phyloP scores from a whole-genome alignment of 2,329 filamentous ascomycete genomes.

The Madurella mycetomatis region DNA sequence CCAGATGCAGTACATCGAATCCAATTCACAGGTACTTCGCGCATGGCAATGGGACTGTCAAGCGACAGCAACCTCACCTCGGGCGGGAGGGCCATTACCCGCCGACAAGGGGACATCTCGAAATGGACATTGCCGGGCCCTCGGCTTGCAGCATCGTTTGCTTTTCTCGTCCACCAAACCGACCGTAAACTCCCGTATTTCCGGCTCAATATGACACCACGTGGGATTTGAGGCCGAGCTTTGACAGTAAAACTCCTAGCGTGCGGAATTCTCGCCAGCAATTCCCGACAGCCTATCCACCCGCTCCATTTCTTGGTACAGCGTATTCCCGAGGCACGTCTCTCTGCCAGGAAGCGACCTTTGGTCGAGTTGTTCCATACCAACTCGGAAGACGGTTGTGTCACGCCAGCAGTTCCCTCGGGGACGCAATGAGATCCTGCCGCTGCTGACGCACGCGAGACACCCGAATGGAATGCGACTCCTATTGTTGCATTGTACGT shows the following conservation, averaged over 20 bases:
- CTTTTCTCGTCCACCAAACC: background rate
- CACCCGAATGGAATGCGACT: background rate
- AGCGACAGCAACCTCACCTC: background rate
- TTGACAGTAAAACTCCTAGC: background rate
- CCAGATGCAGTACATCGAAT: background rate
- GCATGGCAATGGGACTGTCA: background rate
- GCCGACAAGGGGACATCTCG: background rate
- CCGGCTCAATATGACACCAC: slow-evolving; percentile 13
- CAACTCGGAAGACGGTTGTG: no score
- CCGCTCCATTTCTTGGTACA: no score
- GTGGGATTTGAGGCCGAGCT: slow-evolving; percentile 9
- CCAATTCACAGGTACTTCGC: slow-evolving; percentile 7
- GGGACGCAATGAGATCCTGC: no score
- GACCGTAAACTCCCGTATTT: slow-evolving; percentile 12
- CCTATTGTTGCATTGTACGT: background rate
- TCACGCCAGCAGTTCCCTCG: no score
- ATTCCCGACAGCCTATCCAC: background rate
- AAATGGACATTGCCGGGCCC: no score
- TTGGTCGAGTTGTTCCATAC: no score
- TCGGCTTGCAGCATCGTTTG: background rate
- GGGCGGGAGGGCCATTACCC: background rate
- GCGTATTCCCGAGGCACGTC: no score
- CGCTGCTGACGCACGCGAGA: no score
- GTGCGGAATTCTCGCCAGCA: background rate
- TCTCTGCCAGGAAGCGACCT: no score